Base-by-base conservation (phyloP, 176 grass and related monocot species). In the Zoysia pacifica region DNA sequence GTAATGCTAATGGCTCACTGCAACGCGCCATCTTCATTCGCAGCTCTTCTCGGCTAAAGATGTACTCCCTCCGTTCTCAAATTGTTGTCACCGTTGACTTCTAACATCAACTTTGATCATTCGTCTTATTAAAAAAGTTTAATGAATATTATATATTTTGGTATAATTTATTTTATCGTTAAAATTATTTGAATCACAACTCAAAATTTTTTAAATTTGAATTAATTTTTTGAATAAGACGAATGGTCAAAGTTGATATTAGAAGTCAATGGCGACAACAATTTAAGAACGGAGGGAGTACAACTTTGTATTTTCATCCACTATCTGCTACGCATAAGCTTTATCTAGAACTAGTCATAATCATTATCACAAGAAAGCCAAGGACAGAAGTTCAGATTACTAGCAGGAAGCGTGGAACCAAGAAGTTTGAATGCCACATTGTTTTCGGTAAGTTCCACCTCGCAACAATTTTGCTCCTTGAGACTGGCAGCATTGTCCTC, bases 301-400 rank as follows among this genome's bases (percentile, higher is more conserved):
- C 39, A 39, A 58, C 15, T 2, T 65, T 72, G 58, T 46, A 65
- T 36, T 35, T 7, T 7, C 36, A 49, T 42, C 49, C 9, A 48
- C 54, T 62, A 76, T 43, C 40, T 82, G 70, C 39, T 43, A 2
- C 6, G 28, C 70, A 47, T 9, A 71, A 56, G 4, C 14, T 1
- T 41, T 55, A 14, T 50, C 42, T 51, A 67, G 35, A 74, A 62
- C 39, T 9, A 44, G 69, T 62, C 63, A 62, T 69, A 62, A 52
- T 81, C 70, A 58, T 73, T 48, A 65, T 65, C 67, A 65, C 7
- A 37, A 10, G n/a, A 44, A 73, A 81, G 55, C 64, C 8, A 56
- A 81, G 51, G 77, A 77, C 3, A 86, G 51, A 81, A 55, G 4
- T 90, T 56, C 47, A 76, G 71, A 78, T 73, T 50, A 54, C 60